Conservation (phyloP, 73 alveolate genomes). For the Tetrahymena thermophila region DNA sequence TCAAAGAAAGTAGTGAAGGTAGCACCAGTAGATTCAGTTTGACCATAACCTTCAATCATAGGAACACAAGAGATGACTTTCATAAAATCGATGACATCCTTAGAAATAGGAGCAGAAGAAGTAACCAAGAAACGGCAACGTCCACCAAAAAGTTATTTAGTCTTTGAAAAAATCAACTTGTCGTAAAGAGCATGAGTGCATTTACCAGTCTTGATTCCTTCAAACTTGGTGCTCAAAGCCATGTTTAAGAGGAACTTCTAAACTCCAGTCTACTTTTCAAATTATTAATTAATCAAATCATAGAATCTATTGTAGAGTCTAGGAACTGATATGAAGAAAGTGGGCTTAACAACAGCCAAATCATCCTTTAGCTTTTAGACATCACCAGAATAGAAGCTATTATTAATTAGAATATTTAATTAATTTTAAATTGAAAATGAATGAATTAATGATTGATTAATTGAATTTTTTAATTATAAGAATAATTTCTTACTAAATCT, state of each 20-base stretch:
- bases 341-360: conserved; percentile 63
- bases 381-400: conserved; percentile 70
- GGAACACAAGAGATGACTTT: conserved; percentile 44
- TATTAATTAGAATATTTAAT: too few relatives aligned
- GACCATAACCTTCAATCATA: conserved; percentile 62
- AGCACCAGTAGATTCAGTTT: conserved; percentile 61
- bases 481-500: conserved; percentile 24
- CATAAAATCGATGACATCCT: conserved; percentile 60
- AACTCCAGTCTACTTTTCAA: conserved; percentile 44
- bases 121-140: conserved; percentile 57
- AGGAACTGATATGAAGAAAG: conserved; percentile 73
- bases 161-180: conserved; percentile 45
- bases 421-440: too few relatives aligned
- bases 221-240: conserved; percentile 53
- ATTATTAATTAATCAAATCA: conserved; percentile 50
- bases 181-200: conserved; percentile 57
- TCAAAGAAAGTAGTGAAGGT: conserved; percentile 43
- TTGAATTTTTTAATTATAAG: neutral
- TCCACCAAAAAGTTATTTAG: conserved; percentile 63
- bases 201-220: conserved; percentile 51
- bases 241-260: conserved; percentile 40
- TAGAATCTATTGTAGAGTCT: conserved; percentile 66
- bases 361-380: conserved; percentile 57
- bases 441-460: too few relatives aligned
- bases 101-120: conserved; percentile 78